Percentiles rank a stretch among this genome's conserved stretches.
phyloP scores from a whole-genome alignment of 2,329 filamentous ascomycete species.

The Aureobasidium sp. region DNA sequence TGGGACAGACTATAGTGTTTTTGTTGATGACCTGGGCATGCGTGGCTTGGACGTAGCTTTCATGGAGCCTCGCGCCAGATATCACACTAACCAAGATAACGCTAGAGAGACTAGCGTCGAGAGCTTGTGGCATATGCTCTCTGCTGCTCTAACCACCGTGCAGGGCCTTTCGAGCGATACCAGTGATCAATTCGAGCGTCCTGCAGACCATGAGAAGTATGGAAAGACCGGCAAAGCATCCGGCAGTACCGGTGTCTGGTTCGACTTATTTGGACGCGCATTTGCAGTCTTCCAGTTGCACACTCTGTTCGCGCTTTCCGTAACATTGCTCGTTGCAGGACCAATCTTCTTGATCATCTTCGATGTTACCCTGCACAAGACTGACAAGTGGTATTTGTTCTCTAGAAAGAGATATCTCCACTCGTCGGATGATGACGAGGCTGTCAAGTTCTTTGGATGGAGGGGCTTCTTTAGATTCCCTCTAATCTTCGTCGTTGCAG shows the following conservation, averaged over 20 bases:
- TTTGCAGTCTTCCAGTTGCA: conserved; percentile 75
- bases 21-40: conserved; percentile 68
- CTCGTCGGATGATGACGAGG: conserved; percentile 51
- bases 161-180: conserved; percentile 62
- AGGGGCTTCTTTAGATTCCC: conserved; percentile 81
- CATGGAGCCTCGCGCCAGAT: conserved; percentile 74
- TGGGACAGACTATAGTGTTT: conserved; percentile 83
- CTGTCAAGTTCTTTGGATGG: conserved; percentile 62
- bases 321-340: conserved; percentile 72
- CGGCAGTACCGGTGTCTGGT: conserved; percentile 67
- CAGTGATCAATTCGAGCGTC: conserved; percentile 58
- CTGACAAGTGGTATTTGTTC: conserved; percentile 86
- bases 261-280: conserved; percentile 75
- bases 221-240: conserved; percentile 60
- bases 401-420: conserved; percentile 57
- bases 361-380: conserved; percentile 59
- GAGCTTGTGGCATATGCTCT: conserved; percentile 92
- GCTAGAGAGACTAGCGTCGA: conserved; percentile 64
- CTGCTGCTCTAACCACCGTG: conserved; percentile 68
- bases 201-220: conserved; percentile 44
- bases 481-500: conserved; percentile 62
- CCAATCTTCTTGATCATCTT: conserved; percentile 66
- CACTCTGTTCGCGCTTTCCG: conserved; percentile 80
- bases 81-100: conserved; percentile 89
- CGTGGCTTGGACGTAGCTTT: conserved; percentile 90